Conservation (phyloP, 2,329 filamentous ascomycete genomes). For the Dactylellina haptotyla region DNA sequence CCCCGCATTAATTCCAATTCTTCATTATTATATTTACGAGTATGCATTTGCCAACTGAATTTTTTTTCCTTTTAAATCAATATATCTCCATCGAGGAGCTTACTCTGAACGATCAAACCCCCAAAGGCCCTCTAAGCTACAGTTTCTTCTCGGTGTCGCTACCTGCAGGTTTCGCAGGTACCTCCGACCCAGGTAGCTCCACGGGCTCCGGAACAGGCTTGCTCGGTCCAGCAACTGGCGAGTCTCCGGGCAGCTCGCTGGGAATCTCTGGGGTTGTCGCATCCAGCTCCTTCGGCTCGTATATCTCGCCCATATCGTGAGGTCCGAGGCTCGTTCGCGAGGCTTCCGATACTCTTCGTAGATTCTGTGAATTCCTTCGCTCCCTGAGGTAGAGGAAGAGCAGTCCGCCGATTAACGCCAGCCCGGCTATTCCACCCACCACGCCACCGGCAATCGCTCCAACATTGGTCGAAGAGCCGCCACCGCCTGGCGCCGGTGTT, state of each 20-base stretch:
- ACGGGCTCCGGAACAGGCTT: constrained; percentile 30
- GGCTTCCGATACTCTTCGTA: constrained; percentile 14
- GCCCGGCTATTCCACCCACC: constrained; percentile 64
- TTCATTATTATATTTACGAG: too few relatives aligned
- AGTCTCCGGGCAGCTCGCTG: constrained; percentile 42
- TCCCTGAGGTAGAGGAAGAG: constrained; percentile 63
- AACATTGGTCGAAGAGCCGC: constrained; percentile 57
- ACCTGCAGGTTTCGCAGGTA: constrained; percentile 7
- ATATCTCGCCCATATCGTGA: constrained; percentile 48
- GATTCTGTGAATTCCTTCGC: constrained; percentile 53
- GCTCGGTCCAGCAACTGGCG: constrained; percentile 28
- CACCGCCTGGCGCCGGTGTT: not conserved
- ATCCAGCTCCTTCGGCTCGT: constrained; percentile 49
- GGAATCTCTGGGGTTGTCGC: constrained; percentile 40
- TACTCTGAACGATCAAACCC: not conserved
- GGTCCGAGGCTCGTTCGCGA: constrained; percentile 31
- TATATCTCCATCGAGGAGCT: not conserved
- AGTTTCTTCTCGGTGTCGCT: constrained; percentile 16
- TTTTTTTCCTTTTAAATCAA: not conserved
- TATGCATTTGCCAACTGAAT: not conserved
- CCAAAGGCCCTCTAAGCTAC: not conserved
- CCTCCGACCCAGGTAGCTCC: constrained; percentile 35
- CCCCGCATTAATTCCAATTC: not conserved
- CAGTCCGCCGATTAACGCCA: constrained; percentile 62
- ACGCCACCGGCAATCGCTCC: constrained; percentile 65